phyloP scores from a whole-genome alignment of 2,329 filamentous ascomycete genomes.

The Monilinia aucupariae region DNA sequence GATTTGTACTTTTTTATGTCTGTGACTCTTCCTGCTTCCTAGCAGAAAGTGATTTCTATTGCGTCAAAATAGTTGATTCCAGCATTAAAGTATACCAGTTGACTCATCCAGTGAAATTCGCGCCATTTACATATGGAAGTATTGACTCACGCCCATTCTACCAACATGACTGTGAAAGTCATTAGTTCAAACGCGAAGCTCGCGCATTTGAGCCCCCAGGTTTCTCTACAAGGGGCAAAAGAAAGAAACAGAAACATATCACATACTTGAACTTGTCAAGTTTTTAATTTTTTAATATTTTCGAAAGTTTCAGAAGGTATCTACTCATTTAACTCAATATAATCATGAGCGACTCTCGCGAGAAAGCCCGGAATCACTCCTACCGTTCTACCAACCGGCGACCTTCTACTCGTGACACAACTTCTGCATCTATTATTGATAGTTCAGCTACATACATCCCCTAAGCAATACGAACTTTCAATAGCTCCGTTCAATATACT shows the following conservation, averaged over 20 bases:
- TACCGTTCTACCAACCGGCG: neutral
- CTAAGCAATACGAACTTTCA: no score
- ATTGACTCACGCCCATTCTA: neutral
- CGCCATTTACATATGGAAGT: neutral
- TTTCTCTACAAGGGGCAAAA: neutral
- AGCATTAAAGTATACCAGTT: neutral
- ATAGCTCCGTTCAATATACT: no score
- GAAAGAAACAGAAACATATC: neutral
- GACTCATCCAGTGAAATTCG: neutral
- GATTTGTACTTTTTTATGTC: no score
- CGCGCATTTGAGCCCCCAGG: neutral
- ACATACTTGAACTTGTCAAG: neutral
- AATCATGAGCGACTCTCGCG: neutral
- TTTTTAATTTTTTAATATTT: neutral
- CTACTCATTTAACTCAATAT: neutral
- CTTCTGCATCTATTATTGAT: neutral
- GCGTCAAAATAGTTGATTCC: neutral
- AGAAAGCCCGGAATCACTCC: neutral
- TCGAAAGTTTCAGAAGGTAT: neutral
- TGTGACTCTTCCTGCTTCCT: no score
- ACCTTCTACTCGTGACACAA: neutral
- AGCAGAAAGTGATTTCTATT: no score
- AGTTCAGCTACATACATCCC: rapidly evolving
- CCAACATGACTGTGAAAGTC: neutral
- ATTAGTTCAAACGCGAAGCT: neutral